Base-by-base conservation (phyloP, 2,329 filamentous ascomycete genomes). In the Trichoderma pleuroti region DNA sequence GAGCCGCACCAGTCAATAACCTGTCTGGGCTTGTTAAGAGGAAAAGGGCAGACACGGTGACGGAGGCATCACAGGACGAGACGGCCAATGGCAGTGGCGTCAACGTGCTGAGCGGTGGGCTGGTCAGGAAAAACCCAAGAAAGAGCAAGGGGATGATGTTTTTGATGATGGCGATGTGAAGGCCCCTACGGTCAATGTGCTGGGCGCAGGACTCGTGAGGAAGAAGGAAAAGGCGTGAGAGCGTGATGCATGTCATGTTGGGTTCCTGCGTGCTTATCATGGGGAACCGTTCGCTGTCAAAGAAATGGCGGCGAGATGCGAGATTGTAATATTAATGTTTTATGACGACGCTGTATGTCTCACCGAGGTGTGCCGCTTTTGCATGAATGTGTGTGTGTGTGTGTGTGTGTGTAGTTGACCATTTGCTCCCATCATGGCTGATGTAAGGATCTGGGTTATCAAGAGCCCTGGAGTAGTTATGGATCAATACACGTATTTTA, bases 51-150 rank as follows among this genome's bases (percentile, higher is more conserved):
- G 76, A 79, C 34, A 74, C 73, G 21, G 74, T 72, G 32, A 36
- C 16, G 28, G 72, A 73, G 42, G 54, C 68, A 42, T 73, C 75
- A 5, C 75, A 74, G 9, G 60, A 65, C 8, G 56, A 67, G 61
- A 30, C n/a, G 16, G n/a, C 64, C 7, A 46, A 39, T 26, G 72
- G 68, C 14, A 68, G 61, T 32, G 77, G 76, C 71, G 78, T 80
- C 34, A 89, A 89, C 75, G 78, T 87, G 28, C 80, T 89, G 46
- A 76, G 78, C 6, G 80, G 78, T 5, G 81, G 84, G 0, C 78
- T 88, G 74, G 78, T 89, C 10, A 82, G 85, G 72, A 88, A 87
- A 90, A 88, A 77, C 77, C 82, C 14, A 90, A 88, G 77, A 74
- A 81, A 57, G 67, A 73, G 67, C 62, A 73, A 1, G 74, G 74